Conservation (phyloP, 2,329 filamentous ascomycete species). For the Ceratocystis alfenasii region DNA sequence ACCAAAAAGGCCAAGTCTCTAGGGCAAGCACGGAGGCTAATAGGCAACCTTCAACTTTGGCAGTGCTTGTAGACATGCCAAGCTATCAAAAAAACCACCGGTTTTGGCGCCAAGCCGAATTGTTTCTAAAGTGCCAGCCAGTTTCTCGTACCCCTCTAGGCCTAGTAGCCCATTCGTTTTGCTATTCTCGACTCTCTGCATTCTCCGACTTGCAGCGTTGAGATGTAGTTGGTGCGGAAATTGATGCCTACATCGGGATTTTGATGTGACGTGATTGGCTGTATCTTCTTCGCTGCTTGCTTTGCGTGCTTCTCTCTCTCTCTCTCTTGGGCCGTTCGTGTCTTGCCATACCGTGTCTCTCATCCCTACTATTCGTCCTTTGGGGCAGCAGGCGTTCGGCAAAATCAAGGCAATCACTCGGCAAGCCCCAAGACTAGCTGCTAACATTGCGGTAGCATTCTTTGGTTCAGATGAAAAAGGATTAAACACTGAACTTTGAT, state of each 20-base stretch:
- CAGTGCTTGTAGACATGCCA: neutral
- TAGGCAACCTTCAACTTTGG: neutral
- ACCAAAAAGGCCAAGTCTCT: neutral
- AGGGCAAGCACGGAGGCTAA: neutral
- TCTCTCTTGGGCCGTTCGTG: neutral
- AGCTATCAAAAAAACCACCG: slow-evolving; percentile 8
- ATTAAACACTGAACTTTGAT: neutral
- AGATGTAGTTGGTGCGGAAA: too few species aligned
- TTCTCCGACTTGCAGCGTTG: too few species aligned
- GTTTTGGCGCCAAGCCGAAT: neutral
- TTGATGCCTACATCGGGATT: too few species aligned
- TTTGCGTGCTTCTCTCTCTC: neutral
- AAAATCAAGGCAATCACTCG: neutral
- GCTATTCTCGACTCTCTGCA: too few species aligned
- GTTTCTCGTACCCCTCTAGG: neutral
- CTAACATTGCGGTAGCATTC: neutral
- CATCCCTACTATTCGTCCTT: too few species aligned
- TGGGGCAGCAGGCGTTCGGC: neutral
- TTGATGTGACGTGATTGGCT: neutral
- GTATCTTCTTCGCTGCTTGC: neutral
- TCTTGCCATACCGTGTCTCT: neutral
- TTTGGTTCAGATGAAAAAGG: neutral
- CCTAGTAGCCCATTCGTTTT: too few species aligned
- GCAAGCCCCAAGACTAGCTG: neutral
- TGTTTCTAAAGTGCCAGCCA: slow-evolving; percentile 9